Percentiles rank a stretch among this genome's conserved stretches.
phyloP scores from a whole-genome alignment of 163 green algal genomes.

The Chlorella variabilis region DNA sequence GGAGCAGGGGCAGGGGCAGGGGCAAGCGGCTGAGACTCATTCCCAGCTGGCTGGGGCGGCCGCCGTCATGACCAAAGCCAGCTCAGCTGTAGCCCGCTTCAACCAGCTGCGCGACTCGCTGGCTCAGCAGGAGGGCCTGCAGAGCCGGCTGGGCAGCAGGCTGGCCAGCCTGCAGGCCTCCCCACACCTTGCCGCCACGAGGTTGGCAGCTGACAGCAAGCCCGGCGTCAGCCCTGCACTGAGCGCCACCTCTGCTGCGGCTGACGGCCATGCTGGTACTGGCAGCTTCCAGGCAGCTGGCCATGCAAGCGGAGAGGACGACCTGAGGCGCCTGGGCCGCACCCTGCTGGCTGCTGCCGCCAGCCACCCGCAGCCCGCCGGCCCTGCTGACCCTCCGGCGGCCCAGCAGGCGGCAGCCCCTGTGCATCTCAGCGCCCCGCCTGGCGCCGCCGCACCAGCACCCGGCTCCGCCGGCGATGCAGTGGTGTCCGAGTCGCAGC shows the following conservation, averaged over 20 bases:
- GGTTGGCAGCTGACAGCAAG: background rate
- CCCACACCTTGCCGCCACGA: background rate
- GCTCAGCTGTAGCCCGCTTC: slow-evolving; percentile 4
- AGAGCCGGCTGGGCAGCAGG: slow-evolving; percentile 12
- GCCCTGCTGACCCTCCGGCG: too few species aligned
- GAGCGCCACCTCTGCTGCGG: background rate
- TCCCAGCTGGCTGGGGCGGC: background rate
- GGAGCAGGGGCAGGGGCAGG: background rate
- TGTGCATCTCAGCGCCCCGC: too few species aligned
- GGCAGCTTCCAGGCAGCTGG: background rate
- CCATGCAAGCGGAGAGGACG: background rate
- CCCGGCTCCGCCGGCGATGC: background rate
- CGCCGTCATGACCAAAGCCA: slow-evolving; percentile 7
- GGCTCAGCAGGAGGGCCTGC: background rate
- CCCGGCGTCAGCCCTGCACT: background rate
- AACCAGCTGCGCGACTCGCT: slow-evolving; percentile 29
- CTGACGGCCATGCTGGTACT: too few species aligned
- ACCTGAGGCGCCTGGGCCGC: slow-evolving; percentile 25
- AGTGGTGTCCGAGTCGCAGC: slow-evolving; percentile 18
- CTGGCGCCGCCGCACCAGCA: background rate
- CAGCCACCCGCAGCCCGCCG: background rate
- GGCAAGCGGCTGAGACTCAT: background rate
- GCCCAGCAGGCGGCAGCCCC: background rate
- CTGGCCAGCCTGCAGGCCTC: background rate
- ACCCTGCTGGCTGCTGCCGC: slow-evolving; percentile 2